phyloP scores from a whole-genome alignment of 2,329 filamentous ascomycete species.

The Lasiodiplodia sp. region DNA sequence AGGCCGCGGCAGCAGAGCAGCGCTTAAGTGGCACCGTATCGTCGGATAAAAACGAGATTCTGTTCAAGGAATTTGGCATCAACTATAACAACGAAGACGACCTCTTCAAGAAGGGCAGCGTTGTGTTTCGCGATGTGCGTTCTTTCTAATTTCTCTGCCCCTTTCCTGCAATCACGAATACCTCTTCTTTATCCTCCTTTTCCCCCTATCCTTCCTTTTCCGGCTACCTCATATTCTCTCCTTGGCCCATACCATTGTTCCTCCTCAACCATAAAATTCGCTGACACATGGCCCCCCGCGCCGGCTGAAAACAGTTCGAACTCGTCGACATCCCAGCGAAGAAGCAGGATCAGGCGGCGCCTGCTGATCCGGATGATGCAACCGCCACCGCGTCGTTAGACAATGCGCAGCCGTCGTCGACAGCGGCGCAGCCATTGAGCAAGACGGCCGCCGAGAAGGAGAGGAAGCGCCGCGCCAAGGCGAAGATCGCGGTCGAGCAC shows the following conservation, averaged over 20 bases:
- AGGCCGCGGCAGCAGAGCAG: constrained; percentile 79
- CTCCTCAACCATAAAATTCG: not conserved
- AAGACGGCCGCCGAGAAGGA: constrained; percentile 86
- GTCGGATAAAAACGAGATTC: constrained; percentile 92
- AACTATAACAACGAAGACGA: constrained; percentile 98
- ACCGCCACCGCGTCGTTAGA: not conserved
- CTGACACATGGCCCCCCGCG: too few relatives aligned
- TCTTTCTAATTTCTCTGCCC: not conserved
- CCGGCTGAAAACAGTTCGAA: constrained; percentile 15
- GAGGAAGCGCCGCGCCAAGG: constrained; percentile 80
- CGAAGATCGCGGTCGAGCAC: constrained; percentile 81
- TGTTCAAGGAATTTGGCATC: constrained; percentile 86
- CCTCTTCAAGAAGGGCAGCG: constrained; percentile 91
- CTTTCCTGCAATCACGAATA: not conserved
- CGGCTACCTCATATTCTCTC: too few relatives aligned
- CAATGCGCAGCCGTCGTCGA: constrained; percentile 1
- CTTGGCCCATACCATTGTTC: not conserved
- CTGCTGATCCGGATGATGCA: constrained; percentile 50
- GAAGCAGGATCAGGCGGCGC: not conserved
- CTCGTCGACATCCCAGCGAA: constrained; percentile 9
- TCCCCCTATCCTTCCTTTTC: not conserved
- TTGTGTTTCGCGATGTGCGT: constrained; percentile 78
- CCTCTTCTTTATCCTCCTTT: not conserved
- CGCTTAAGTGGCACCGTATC: constrained; percentile 82
- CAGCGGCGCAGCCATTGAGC: constrained; percentile 55